These are phyloP conservation scores for Calonectria leucothoes DNA, from an alignment of 2,329 filamentous ascomycete species.

Conservation along the genomic window DNA sequence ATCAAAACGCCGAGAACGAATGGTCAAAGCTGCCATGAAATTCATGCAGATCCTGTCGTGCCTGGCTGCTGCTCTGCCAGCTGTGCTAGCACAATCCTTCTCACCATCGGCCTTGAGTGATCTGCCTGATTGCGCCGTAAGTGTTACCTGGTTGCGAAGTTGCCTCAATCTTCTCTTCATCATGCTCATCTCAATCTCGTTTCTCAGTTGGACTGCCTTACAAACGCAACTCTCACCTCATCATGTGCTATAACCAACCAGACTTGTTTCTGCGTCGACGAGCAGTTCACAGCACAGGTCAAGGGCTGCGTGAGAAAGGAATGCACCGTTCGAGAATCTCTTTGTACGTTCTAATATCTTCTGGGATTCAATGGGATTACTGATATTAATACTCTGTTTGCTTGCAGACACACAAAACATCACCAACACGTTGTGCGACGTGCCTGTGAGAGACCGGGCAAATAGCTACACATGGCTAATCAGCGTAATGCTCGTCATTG, in stretches of 20 bases:
- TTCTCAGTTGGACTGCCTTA: not conserved
- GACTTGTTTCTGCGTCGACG: not conserved
- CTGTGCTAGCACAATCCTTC: not conserved
- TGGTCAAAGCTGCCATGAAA: not conserved
- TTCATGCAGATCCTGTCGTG: not conserved
- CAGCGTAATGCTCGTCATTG: not conserved
- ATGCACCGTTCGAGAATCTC: not conserved
- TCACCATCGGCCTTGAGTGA: not conserved
- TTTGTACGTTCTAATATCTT: not conserved
- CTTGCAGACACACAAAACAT: not conserved
- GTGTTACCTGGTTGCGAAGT: not conserved
- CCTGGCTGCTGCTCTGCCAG: not conserved
- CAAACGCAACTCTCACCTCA: not conserved
- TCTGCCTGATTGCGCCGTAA: not conserved
- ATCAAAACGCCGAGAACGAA: not conserved
- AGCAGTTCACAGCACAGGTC: not conserved
- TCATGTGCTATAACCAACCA: not conserved
- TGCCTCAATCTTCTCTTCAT: not conserved
- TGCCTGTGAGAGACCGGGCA: not conserved
- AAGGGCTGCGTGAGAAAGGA: not conserved
- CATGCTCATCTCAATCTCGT: not conserved
- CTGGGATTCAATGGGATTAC: too few species aligned
- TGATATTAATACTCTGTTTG: not conserved
- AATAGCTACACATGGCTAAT: not conserved
- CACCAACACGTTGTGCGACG: not conserved